phyloP scores from a whole-genome alignment of 306 rosid genomes.

The Styphnolobium japonicum region DNA sequence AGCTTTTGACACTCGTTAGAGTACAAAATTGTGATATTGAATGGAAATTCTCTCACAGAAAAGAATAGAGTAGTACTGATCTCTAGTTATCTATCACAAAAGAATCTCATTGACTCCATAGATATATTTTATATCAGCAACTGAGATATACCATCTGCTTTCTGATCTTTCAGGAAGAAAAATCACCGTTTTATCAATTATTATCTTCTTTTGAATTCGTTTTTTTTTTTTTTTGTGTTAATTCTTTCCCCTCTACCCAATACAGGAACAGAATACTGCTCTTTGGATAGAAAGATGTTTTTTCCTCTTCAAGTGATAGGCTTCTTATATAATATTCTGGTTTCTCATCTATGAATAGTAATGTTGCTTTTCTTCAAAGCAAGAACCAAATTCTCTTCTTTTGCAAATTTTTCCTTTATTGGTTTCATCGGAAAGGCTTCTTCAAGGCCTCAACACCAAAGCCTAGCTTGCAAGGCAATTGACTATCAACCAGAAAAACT shows the following conservation, averaged over 20 bases:
- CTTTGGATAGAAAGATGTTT: slow-evolving; percentile 16
- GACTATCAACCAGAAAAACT: neutral
- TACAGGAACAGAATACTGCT: slow-evolving; percentile 22
- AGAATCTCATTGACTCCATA: neutral
- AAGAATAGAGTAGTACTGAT: neutral
- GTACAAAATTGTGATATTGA: neutral
- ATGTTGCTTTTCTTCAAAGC: slow-evolving; percentile 41
- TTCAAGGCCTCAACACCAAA: slow-evolving; percentile 15
- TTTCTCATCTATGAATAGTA: slow-evolving; percentile 18
- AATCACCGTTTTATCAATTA: slow-evolving; percentile 1
- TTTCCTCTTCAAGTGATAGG: slow-evolving; percentile 30
- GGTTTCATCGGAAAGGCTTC: slow-evolving; percentile 5
- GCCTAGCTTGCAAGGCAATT: slow-evolving; percentile 20
- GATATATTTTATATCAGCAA: too few relatives aligned
- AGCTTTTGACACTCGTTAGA: neutral
- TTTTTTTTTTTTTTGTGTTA: neutral
- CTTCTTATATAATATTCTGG: slow-evolving; percentile 29
- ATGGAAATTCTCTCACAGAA: neutral
- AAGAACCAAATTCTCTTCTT: slow-evolving; percentile 45
- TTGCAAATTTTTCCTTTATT: neutral
- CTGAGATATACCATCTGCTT: too few relatives aligned
- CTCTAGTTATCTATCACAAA: too few relatives aligned
- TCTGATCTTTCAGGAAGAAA: too few relatives aligned
- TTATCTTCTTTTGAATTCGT: neutral
- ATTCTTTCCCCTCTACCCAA: neutral